Base-by-base conservation (phyloP, 2,329 filamentous ascomycete species). In the Exophiala aquamarina region DNA sequence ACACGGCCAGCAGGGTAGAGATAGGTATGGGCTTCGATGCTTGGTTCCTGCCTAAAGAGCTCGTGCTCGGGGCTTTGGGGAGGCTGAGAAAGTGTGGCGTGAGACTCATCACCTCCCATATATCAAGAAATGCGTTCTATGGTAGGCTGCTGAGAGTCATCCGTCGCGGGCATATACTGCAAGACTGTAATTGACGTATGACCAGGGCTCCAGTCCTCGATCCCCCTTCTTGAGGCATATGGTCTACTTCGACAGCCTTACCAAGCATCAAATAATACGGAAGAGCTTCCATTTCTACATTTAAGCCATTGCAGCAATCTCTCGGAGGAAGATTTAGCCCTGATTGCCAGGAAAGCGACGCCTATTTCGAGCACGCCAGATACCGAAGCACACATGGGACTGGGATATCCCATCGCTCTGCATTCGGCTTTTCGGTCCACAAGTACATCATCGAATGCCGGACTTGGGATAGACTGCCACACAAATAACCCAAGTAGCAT, bases 321-420 rank as follows among this genome's bases (percentile, higher is more conserved):
- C 5, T 44, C 54, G 1, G 8, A 44, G 3, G 58, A 64, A 6
- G 62, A 65, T 15, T 42, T 54, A 3, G 20, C 56, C 8, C 53
- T 55, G 4, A 47, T 65, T 13, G 46, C 46, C 4, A 19, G 57
- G 13, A 44, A 44, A 2, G 46, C 50, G 2, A 48, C 56, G 1
- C 59, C 50, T 26, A 59, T 77, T 13, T 72, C 70, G 2, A 65
- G 62, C 13, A 78, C 76, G 1, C 75, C 75, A 0, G 70, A 70
- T n/a, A 73, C 74, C 0, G 76, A 79, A 55, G 57, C 75, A 8
- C 74, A 78, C 50, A 77, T 76, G 73, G 68, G 65, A 0, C 62
- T 66, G 50, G 65, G 66, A 0, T 41, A 59, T 3, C 66, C 69
- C 0, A 63, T 72, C 2, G 67, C 66, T 28, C 62, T 65, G 20